phyloP scores from a whole-genome alignment of 306 rosid genomes.

The Gillenia trifoliata region DNA sequence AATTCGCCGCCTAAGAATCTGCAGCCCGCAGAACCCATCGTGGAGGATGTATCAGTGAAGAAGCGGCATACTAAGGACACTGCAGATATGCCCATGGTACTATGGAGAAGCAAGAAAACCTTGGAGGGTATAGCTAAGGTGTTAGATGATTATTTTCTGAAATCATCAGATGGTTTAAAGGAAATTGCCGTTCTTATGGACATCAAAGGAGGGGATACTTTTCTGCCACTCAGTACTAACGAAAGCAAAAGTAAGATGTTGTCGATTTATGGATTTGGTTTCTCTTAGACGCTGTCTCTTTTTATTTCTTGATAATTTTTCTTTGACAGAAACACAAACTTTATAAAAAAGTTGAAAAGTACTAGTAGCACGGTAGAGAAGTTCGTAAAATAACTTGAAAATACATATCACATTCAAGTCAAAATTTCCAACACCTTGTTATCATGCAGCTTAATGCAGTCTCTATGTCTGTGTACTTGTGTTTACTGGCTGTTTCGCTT shows the following conservation, averaged over 20 bases:
- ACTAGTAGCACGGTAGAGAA: background rate
- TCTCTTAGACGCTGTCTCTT: background rate
- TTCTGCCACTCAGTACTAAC: conserved; percentile 41
- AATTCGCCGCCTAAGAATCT: conserved; percentile 36
- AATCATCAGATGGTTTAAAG: conserved; percentile 67
- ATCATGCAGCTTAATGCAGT: background rate
- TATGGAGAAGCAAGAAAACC: conserved; percentile 50
- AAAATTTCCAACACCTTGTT: conserved; percentile 4
- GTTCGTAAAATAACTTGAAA: background rate
- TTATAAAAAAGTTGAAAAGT: background rate
- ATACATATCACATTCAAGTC: background rate
- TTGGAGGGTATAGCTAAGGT: conserved; percentile 61
- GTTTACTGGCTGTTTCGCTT: background rate
- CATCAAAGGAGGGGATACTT: conserved; percentile 42
- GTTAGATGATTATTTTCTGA: conserved; percentile 79
- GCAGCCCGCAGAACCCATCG: conserved; percentile 26
- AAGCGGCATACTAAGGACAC: conserved; percentile 35
- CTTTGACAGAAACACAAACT: background rate
- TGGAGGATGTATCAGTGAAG: conserved; percentile 34
- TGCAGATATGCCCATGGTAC: conserved; percentile 27
- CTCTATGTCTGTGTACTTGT: conserved; percentile 6
- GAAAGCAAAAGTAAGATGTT: conserved; percentile 43
- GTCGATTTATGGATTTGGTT: conserved; percentile 10
- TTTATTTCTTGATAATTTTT: background rate
- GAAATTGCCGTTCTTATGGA: conserved; percentile 85